Percentiles rank a stretch among this genome's conserved stretches.
phyloP scores from a whole-genome alignment of 2,329 filamentous ascomycete genomes.

The Fusarium oxysporum region DNA sequence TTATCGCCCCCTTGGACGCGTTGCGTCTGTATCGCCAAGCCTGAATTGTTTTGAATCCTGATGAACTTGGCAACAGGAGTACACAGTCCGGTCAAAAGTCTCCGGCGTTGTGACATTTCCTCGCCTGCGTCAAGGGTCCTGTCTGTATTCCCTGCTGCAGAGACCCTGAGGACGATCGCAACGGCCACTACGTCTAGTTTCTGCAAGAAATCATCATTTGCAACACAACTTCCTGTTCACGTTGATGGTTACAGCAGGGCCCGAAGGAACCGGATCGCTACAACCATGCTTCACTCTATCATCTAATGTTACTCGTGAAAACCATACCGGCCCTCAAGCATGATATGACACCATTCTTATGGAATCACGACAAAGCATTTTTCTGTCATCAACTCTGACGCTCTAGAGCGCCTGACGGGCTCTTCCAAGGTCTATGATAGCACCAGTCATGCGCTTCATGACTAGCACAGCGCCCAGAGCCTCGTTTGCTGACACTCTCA shows the following conservation, averaged over 20 bases:
- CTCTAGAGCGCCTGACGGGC: conserved; percentile 19
- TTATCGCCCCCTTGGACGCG: conserved; percentile 37
- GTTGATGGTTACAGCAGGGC: conserved; percentile 4
- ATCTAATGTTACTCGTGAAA: conserved; percentile 9
- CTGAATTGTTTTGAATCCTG: conserved; percentile 7
- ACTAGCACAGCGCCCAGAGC: conserved; percentile 27
- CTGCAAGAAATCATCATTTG: not conserved
- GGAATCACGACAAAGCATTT: not conserved
- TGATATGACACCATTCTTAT: conserved; percentile 30
- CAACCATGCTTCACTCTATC: conserved; percentile 1
- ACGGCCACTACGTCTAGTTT: conserved; percentile 9
- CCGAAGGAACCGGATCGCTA: conserved; percentile 36
- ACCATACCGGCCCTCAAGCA: not conserved
- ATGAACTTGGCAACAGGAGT: not conserved
- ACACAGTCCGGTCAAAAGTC: conserved; percentile 32
- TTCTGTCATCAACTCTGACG: not conserved
- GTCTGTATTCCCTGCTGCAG: conserved; percentile 14
- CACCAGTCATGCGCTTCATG: conserved; percentile 8
- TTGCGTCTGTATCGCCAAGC: conserved; percentile 22
- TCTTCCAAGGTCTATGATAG: conserved; percentile 4
- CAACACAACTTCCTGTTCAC: not conserved
- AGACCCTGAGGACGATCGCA: conserved; percentile 36
- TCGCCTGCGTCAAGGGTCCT: conserved; percentile 26
- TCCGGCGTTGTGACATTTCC: conserved; percentile 31
- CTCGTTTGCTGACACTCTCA: conserved; percentile 19